Evolutionary conservation across 257 asterid genomes (phyloP).

Genomic region (Solanum infundibuliforme): DNA sequence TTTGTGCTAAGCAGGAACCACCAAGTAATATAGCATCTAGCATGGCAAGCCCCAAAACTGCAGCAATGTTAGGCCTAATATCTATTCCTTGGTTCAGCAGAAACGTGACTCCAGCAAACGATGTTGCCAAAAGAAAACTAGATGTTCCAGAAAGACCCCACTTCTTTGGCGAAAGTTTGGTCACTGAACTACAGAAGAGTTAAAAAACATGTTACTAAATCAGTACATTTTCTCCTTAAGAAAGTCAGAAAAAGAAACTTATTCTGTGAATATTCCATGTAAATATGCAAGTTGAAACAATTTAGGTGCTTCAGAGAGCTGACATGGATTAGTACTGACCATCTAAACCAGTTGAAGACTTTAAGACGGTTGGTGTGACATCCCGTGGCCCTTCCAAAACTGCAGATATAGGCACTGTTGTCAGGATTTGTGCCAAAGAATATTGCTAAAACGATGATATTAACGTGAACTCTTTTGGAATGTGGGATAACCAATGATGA

Average conservation of each 20-base stretch:
- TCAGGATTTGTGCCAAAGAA: background rate
- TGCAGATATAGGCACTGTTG: slow-evolving; percentile 22
- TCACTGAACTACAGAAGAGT: slow-evolving; percentile 34
- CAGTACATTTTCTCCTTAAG: background rate
- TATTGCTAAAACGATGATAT: background rate
- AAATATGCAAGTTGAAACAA: background rate
- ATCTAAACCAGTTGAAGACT: slow-evolving; percentile 76
- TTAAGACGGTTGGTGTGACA: slow-evolving; percentile 72
- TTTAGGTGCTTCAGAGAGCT: background rate
- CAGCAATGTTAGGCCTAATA: slow-evolving; percentile 77
- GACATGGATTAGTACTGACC: slow-evolving; percentile 15
- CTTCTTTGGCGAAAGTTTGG: slow-evolving; percentile 89
- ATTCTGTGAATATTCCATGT: background rate
- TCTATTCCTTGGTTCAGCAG: slow-evolving; percentile 84
- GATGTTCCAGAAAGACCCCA: slow-evolving; percentile 96
- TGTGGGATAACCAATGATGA: background rate
- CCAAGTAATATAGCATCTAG: slow-evolving; percentile 81
- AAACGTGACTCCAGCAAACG: slow-evolving; percentile 54
- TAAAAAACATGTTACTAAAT: background rate
- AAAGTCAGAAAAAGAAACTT: background rate
- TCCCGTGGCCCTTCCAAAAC: slow-evolving; percentile 86
- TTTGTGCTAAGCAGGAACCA: slow-evolving; percentile 83
- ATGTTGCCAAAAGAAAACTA: slow-evolving; percentile 45
- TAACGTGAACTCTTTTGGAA: background rate
- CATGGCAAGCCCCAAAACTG: slow-evolving; percentile 50